These are phyloP conservation scores for Barbarea vulgaris DNA, from an alignment of 345 rosid genomes.

Conservation along the genomic window DNA sequence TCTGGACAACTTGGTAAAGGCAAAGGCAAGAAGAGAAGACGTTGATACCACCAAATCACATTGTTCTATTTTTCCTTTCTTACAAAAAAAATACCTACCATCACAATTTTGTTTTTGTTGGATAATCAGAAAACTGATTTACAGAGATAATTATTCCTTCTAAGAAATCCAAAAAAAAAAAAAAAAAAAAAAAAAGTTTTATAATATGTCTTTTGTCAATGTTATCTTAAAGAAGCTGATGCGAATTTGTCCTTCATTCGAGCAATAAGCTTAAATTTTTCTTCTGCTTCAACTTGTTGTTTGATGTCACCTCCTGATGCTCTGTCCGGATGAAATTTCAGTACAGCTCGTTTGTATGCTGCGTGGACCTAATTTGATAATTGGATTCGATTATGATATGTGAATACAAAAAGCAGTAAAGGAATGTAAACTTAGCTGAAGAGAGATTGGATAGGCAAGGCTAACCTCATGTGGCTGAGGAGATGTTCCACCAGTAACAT, in stretches of 20 bases:
- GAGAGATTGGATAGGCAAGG: not conserved
- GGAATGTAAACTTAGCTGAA: not conserved
- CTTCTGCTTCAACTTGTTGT: conserved; percentile 88
- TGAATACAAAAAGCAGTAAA: not conserved
- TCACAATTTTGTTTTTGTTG: conserved; percentile 28
- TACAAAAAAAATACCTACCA: not conserved
- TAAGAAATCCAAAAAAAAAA: not conserved
- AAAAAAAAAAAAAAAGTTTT: not conserved
- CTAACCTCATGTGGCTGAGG: conserved; percentile 69
- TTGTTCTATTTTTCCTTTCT: not conserved
- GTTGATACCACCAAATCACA: conserved; percentile 13
- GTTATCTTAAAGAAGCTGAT: conserved; percentile 21
- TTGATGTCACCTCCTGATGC: conserved; percentile 67
- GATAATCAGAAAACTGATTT: conserved; percentile 25
- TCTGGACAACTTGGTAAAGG: conserved; percentile 92
- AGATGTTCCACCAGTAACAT: conserved; percentile 52
- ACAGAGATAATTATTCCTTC: conserved; percentile 13
- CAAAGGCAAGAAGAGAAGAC: conserved; percentile 46
- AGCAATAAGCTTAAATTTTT: conserved; percentile 82
- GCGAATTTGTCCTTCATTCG: conserved; percentile 78
- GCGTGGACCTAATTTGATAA: conserved; percentile 61
- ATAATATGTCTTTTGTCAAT: not conserved
- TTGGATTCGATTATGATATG: not conserved
- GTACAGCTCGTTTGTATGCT: conserved; percentile 71
- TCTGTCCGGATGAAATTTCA: conserved; percentile 85